A percentile compares a stretch with the other conserved stretches of the same genome.
These are phyloP conservation scores for Pseudoscleropodium purum DNA, from an alignment of 225 moss, liverwort and hornwort genomes.

Conservation along the genomic window DNA sequence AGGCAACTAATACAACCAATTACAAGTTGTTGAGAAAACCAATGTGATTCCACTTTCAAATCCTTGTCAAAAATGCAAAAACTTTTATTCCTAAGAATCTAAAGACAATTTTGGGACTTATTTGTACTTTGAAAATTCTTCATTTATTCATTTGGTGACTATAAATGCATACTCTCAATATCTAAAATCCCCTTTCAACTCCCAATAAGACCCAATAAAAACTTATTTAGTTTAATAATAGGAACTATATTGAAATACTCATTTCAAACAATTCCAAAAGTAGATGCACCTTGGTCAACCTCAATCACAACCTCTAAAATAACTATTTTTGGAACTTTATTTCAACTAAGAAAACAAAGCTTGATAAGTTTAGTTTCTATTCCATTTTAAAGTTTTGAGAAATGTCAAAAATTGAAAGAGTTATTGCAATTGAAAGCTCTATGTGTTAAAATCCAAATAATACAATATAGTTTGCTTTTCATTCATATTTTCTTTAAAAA, in stretches of 20 bases:
- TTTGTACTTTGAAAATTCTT: background rate
- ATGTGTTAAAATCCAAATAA: no score
- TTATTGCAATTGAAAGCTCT: no score
- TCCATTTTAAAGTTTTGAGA: no score
- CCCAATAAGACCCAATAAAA: background rate
- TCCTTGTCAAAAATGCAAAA: background rate
- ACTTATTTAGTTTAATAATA: background rate
- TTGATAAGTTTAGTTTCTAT: no score
- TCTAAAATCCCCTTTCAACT: background rate
- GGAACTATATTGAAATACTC: background rate
- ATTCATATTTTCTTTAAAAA: no score
- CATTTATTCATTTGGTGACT: background rate
- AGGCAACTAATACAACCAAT: background rate
- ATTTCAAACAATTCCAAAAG: background rate
- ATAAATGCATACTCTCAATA: background rate
- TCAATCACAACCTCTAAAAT: no score
- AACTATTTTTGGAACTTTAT: no score
- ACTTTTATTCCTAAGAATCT: accelerated
- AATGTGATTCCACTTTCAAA: background rate
- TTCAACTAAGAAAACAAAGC: no score
- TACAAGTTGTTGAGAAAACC: background rate
- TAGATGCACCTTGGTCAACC: no score
- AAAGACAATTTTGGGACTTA: accelerated
- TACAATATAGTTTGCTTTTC: no score
- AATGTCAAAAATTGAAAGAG: no score